Percentiles rank a stretch among this genome's conserved stretches.
Conservation (phyloP, 768 basidiomycete species). For the Xerocomellus chrysenteron region DNA sequence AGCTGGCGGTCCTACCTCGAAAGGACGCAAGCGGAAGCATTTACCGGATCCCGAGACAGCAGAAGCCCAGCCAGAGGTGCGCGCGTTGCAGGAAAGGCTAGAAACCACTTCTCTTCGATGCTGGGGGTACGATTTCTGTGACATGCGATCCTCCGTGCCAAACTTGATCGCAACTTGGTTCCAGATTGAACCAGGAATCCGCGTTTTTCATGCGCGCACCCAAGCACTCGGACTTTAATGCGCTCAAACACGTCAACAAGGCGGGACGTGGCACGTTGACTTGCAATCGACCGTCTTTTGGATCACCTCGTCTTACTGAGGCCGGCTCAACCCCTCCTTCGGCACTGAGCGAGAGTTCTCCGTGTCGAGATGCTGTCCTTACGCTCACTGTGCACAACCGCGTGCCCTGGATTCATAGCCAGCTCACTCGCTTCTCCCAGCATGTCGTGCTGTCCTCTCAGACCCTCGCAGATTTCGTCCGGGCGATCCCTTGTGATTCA, state of each 20-base stretch:
- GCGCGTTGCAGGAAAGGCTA: slow-evolving; percentile 49
- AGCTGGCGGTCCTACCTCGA: slow-evolving; percentile 29
- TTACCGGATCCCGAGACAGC: slow-evolving; percentile 15
- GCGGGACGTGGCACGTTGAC: slow-evolving; percentile 35
- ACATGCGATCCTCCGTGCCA: background rate
- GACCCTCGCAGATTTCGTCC: slow-evolving; percentile 62
- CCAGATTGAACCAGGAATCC: slow-evolving; percentile 52
- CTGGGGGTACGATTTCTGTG: slow-evolving; percentile 52
- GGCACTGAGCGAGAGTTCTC: background rate
- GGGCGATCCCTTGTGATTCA: slow-evolving; percentile 60
- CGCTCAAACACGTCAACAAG: slow-evolving; percentile 35
- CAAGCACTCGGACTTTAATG: slow-evolving; percentile 67
- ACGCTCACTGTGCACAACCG: slow-evolving; percentile 61
- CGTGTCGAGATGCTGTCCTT: slow-evolving; percentile 45
- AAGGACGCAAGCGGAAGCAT: slow-evolving; percentile 38
- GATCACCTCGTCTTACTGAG: background rate
- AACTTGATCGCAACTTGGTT: slow-evolving; percentile 1
- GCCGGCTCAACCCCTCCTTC: background rate
- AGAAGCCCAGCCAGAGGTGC: slow-evolving; percentile 46
- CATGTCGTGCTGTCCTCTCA: slow-evolving; percentile 72
- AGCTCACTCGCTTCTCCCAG: slow-evolving; percentile 61
- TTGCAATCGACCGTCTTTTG: background rate
- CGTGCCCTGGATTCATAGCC: slow-evolving; percentile 59
- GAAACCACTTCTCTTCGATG: slow-evolving; percentile 52
- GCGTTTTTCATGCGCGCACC: slow-evolving; percentile 62